Evolutionary conservation across 495 filamentous ascomycete species (phyloP), one percentile per base, ranked within the genome.

Genomic region (Pseudevernia furfuracea): DNA sequence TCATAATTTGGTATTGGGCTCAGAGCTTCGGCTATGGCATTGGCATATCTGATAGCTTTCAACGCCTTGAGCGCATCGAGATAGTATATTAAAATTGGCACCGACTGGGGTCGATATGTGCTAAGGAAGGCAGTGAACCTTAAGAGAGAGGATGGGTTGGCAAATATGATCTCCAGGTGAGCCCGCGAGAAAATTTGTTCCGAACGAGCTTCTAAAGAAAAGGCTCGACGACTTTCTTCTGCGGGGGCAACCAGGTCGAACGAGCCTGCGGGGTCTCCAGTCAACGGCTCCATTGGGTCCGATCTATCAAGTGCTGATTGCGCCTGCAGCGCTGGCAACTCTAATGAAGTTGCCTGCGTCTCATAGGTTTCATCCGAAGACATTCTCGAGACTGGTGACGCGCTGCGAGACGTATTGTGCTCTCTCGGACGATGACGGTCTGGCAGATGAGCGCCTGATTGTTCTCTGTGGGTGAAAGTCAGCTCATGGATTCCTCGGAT

Each of bases 81-180:
- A 70, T 92, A 94, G 70, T 82, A 83, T n/a, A 80, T 79, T 0
- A 96, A 77, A 2, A 86, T 73, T 1, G 87, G 75, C 0, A 94
- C 81, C n/a, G 87, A 90, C 65, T 89, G 85, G 34, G 85, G 83
- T 25, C 92, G 88, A 55, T 90, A 79, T 1, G 82, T 85, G 71
- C 89, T 87, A 17, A 96, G 75, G 60, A 85, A 92, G 3, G 86
- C 82, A 23, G 79, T 84, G 61, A 84, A 82, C 5, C 83, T 74
- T 59, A 85, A 77, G 48, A 95, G 84, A 64, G 90, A 84, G 19
- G 81, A 75, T 53, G 87, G 86, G 67, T 89, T 86, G 57, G 86
- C 84, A 44, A 87, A 79, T 5, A 82, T 77, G 0, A 77, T 74
- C 55, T 79, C 70, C 58, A 91, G 81, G 70, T 90, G 88, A 52